Evolutionary conservation across 768 basidiomycete genomes (phyloP).

Genomic region (Psilocybe sp.): DNA sequence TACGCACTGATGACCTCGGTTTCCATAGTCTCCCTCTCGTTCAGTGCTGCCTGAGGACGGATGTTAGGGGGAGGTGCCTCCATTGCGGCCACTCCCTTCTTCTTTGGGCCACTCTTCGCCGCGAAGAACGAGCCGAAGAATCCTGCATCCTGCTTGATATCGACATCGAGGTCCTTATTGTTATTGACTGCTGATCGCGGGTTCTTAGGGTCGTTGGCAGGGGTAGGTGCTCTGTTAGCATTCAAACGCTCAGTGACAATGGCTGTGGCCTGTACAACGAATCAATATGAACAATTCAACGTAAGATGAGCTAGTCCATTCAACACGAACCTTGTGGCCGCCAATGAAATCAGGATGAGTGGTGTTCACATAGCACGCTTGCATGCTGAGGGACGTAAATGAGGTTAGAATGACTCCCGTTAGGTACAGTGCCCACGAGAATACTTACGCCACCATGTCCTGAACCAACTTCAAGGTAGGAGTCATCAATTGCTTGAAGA

Average conservation of each 20-base stretch:
- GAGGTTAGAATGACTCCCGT: neutral
- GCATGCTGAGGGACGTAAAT: slow-evolving; percentile 61
- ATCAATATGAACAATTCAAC: slow-evolving; percentile 3
- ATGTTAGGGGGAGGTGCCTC: slow-evolving; percentile 82
- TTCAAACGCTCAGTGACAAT: slow-evolving; percentile 82
- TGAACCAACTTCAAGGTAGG: slow-evolving; percentile 94
- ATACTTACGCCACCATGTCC: slow-evolving; percentile 85
- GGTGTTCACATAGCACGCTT: slow-evolving; percentile 98
- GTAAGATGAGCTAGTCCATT: neutral
- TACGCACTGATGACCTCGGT: slow-evolving; percentile 97
- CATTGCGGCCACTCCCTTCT: slow-evolving; percentile 51
- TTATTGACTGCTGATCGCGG: slow-evolving; percentile 75
- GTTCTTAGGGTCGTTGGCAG: slow-evolving; percentile 64
- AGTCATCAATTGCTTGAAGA: slow-evolving; percentile 91
- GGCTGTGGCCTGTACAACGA: slow-evolving; percentile 67
- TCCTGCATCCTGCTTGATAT: slow-evolving; percentile 78
- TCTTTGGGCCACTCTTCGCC: slow-evolving; percentile 53
- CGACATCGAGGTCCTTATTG: slow-evolving; percentile 91
- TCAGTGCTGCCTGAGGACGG: slow-evolving; percentile 86
- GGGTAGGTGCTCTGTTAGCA: slow-evolving; percentile 64
- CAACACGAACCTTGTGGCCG: slow-evolving; percentile 72
- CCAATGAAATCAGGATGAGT: slow-evolving; percentile 98
- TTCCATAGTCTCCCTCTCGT: slow-evolving; percentile 95
- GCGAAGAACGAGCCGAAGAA: slow-evolving; percentile 97
- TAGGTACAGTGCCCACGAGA: neutral